Evolutionary conservation across 1,284 basidiomycete genomes (phyloP).

Genomic region (Sphaerobolus stellatus): DNA sequence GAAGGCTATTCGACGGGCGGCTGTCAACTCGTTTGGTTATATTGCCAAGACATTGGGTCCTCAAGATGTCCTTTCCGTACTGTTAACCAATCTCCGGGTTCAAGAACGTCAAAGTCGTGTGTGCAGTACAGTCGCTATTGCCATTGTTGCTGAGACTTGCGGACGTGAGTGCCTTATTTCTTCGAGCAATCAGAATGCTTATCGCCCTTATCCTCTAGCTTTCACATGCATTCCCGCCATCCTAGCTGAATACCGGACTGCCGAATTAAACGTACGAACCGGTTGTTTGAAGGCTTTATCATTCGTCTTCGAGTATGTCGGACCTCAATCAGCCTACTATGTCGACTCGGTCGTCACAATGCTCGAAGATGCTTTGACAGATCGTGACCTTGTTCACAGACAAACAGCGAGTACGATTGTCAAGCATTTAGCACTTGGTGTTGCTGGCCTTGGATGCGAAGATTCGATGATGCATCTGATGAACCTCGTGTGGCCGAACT

Average conservation of each 20-base stretch:
- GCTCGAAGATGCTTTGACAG: conserved; percentile 96
- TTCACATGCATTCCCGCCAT: conserved; percentile 99
- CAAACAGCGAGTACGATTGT: conserved; percentile 99
- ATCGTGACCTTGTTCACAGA: conserved; percentile 96
- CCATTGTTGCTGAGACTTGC: conserved; percentile 96
- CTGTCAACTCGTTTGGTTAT: conserved; percentile 99
- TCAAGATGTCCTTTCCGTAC: conserved; percentile 95
- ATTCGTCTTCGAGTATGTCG: conserved; percentile 99
- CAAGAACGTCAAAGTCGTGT: conserved; percentile 99
- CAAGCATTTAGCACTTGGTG: conserved; percentile 96
- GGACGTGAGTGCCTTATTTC: conserved; percentile 62
- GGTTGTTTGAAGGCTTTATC: conserved; percentile 98
- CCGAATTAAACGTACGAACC: conserved; percentile 98
- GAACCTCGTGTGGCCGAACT: conserved; percentile 99
- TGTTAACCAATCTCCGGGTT: conserved; percentile 95
- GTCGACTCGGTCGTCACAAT: conserved; percentile 96
- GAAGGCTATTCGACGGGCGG: conserved; percentile 97
- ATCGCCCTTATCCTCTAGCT: conserved; percentile 49
- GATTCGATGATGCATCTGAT: conserved; percentile 97
- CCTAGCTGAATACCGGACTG: conserved; percentile 97
- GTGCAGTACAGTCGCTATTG: conserved; percentile 97
- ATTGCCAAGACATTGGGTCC: conserved; percentile 99
- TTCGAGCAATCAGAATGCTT: conserved; percentile 19
- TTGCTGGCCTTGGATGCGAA: conserved; percentile 95
- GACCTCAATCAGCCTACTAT: conserved; percentile 99